A percentile compares a stretch with the other conserved stretches of the same genome.
Conservation (phyloP, 495 filamentous ascomycete species). For the Immersiella caudata region DNA sequence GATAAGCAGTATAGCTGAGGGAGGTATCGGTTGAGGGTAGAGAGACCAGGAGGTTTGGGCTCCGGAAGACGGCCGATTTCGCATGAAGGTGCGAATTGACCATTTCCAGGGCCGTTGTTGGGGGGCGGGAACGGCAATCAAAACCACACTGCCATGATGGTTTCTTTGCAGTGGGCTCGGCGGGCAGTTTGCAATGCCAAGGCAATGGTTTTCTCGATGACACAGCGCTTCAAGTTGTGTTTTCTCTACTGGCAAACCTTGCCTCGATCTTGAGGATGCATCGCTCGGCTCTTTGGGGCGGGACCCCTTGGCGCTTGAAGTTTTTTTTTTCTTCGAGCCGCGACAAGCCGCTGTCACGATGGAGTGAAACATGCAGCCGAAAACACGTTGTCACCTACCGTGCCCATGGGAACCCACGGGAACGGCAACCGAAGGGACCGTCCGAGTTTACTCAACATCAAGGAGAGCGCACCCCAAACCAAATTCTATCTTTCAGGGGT, state of each 20-base stretch:
- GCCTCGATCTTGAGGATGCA: not conserved
- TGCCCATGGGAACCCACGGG: not conserved
- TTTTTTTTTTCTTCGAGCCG: not conserved
- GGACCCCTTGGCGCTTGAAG: not conserved
- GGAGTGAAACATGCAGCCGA: not conserved
- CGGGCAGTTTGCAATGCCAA: not conserved
- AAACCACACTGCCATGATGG: not conserved
- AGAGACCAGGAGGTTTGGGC: not conserved
- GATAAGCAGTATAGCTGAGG: slow-evolving; percentile 3
- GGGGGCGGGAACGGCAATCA: not conserved
- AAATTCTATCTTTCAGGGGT: too few relatives aligned
- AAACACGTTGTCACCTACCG: not conserved
- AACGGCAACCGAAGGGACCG: not conserved
- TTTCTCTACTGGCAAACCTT: not conserved
- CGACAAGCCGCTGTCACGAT: not conserved
- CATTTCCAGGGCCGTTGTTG: not conserved
- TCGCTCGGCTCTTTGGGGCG: not conserved
- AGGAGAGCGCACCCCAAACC: too few relatives aligned
- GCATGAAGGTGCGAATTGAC: not conserved
- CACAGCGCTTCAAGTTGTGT: not conserved
- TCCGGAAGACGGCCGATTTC: not conserved
- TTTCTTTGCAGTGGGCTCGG: not conserved
- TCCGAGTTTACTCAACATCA: not conserved
- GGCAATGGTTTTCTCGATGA: not conserved
- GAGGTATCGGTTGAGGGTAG: not conserved